Conservation (phyloP, 192 early-diverging fungal genomes). For the Backusella circina region DNA sequence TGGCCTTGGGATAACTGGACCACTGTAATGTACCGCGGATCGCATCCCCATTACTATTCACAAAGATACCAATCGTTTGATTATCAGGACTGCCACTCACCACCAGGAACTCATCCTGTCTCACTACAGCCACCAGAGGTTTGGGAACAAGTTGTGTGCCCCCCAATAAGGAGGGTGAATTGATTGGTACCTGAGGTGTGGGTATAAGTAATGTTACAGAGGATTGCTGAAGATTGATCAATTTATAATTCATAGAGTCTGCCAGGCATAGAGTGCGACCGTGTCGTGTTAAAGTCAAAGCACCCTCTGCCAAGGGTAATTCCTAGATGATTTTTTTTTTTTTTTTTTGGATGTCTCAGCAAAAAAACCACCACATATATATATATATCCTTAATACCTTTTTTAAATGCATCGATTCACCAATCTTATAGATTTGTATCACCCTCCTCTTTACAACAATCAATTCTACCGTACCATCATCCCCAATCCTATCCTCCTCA, state of each 20-base stretch:
- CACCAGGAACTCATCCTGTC: constrained; percentile 68
- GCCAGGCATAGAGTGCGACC: constrained; percentile 60
- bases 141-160: constrained; percentile 24
- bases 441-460: constrained; percentile 47
- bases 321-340: constrained; percentile 43
- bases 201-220: constrained; percentile 22
- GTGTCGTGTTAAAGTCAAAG: constrained; percentile 51
- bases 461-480: constrained; percentile 48
- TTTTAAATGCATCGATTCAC: constrained; percentile 35
- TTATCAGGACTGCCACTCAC: constrained; percentile 40
- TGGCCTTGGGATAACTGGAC: constrained; percentile 45
- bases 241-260: constrained; percentile 65
- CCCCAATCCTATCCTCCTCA: constrained; percentile 39
- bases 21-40: constrained; percentile 63
- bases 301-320: constrained; percentile 59
- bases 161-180: background rate
- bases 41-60: constrained; percentile 63
- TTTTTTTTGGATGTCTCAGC: background rate
- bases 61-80: constrained; percentile 72
- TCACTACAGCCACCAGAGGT: constrained; percentile 62
- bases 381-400: no score
- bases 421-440: constrained; percentile 45
- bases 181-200: constrained; percentile 22
- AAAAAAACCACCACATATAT: no score
- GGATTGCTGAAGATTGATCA: constrained; percentile 44